Evolutionary conservation across 441 rosid species (phyloP), one percentile per base, ranked within the genome.

Genomic region (Populus tomentosa): DNA sequence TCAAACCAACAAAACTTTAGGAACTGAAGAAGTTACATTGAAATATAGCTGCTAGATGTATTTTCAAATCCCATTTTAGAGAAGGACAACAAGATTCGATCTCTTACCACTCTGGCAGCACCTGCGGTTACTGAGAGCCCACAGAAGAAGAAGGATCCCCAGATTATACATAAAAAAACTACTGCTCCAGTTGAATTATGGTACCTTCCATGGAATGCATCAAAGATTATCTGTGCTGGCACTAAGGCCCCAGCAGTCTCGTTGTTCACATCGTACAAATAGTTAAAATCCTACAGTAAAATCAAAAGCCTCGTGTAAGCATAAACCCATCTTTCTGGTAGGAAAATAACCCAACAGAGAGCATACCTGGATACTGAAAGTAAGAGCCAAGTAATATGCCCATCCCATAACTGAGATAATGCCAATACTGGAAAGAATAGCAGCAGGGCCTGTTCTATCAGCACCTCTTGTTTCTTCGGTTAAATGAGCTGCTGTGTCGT

Each of bases 401-500:
- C 91, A 85, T 30, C 94, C 92, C 50, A 90, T 83, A 36, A 86
- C 67, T 0, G 90, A 83, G 65, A 90, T 89, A 79, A 90, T 88
- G 10, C 90, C 92, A 10, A 88, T 88, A 77, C 89, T 88, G 23
- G 90, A 84, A 23, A 89, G 92, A 64, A 90, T 90, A 3, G 89
- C 89, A n/a, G 83, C 77, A n/a, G 94, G 94, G 56, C 94, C 92
- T 75, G 75, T 83, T 82, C 46, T 86, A 67, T 89, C 92, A 10
- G 92, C 90, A 14, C 87, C 90, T 82, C 81, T 90, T 38, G 94
- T 90, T 85, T 90, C 94, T 73, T 90, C 91, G 4, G 94, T 90
- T 56, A 90, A 75, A 82, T 89, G 92, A 13, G 94, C 94, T 0
- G 92, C 92, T 3, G 94, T 81, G 76, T 90, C 92, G 33, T 90